These are phyloP conservation scores for Coniophora puteana DNA, from an alignment of 1,284 basidiomycete genomes.

Conservation along the genomic window DNA sequence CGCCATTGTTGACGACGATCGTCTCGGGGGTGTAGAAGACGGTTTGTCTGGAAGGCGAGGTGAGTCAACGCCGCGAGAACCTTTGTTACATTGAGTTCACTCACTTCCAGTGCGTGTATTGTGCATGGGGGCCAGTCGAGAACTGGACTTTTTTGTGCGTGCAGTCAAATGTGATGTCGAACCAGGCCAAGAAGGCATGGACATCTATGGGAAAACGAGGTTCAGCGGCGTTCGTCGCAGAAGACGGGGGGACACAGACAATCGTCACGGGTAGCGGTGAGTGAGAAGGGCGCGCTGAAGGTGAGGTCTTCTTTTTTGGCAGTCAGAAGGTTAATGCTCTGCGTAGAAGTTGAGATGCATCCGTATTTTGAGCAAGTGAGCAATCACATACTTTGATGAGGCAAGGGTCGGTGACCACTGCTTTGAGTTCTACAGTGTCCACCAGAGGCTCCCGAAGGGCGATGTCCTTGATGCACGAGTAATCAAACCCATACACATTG, in stretches of 20 bases:
- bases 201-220: conserved; percentile 55
- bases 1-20: conserved; percentile 60
- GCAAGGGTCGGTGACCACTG: conserved; percentile 89
- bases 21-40: conserved; percentile 93
- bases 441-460: conserved; percentile 95
- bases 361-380: background rate
- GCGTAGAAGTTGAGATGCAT: conserved; percentile 9
- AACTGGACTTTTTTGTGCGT: conserved; percentile 97
- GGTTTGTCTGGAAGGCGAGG: conserved; percentile 58
- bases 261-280: conserved; percentile 88
- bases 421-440: conserved; percentile 94
- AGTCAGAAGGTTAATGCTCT: conserved; percentile 90
- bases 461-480: conserved; percentile 99
- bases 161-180: conserved; percentile 94
- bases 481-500: conserved; percentile 99
- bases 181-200: conserved; percentile 99
- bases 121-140: conserved; percentile 93
- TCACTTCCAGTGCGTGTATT: conserved; percentile 97
- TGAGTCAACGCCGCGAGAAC: background rate
- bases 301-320: conserved; percentile 94
- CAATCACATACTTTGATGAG: conserved; percentile 64
- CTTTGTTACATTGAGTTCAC: conserved; percentile 29
- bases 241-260: conserved; percentile 50
- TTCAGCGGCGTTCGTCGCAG: conserved; percentile 4
- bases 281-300: conserved; percentile 79